These are phyloP conservation scores for Cyclotella atomus DNA, from an alignment of 108 stramenopile genomes.

Conservation along the genomic window DNA sequence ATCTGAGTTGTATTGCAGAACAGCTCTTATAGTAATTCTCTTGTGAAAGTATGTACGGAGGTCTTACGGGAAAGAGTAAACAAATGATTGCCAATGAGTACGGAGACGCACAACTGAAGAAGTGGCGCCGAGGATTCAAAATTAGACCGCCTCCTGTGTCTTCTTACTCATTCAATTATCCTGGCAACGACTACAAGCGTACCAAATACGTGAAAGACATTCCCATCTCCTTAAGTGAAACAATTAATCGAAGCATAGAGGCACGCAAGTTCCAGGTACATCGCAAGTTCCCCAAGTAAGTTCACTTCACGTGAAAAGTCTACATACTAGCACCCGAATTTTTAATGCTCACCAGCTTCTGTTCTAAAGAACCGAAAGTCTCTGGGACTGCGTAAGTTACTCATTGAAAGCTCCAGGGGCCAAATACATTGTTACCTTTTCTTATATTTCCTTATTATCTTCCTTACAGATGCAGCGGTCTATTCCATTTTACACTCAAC, in stretches of 20 bases:
- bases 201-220: conserved; percentile 72
- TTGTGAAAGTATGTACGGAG: conserved; percentile 85
- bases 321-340: no score
- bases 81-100: conserved; percentile 87
- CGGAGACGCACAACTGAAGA: conserved; percentile 85
- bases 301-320: no score
- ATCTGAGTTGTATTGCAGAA: not conserved
- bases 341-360: no score
- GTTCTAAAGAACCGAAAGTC: conserved; percentile 62
- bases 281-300: conserved; percentile 70
- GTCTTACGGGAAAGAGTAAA: conserved; percentile 84
- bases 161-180: conserved; percentile 75
- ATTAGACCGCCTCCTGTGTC: conserved; percentile 80
- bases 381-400: conserved; percentile 61
- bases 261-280: conserved; percentile 56
- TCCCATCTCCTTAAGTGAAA: conserved; percentile 62
- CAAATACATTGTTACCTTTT: no score
- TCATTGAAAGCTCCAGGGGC: conserved; percentile 44
- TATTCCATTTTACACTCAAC: conserved; percentile 74
- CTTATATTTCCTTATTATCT: not conserved
- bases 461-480: conserved; percentile 57
- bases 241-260: conserved; percentile 66
- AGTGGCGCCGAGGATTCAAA: conserved; percentile 87
- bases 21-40: no score
- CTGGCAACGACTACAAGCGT: conserved; percentile 79